These are phyloP conservation scores for Cardamine resedifolia DNA, from an alignment of 345 rosid genomes.

Conservation along the genomic window DNA sequence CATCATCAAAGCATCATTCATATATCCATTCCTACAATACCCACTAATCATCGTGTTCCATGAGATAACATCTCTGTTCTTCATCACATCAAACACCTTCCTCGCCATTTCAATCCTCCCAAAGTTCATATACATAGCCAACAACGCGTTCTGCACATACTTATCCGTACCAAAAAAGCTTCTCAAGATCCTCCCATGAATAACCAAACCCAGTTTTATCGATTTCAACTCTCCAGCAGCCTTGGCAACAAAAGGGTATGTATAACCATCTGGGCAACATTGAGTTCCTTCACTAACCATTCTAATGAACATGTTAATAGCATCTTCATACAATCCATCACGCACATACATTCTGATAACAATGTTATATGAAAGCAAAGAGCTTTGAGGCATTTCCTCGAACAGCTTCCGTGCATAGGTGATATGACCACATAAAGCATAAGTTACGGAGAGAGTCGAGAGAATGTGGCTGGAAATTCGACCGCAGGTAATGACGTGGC, in stretches of 20 bases:
- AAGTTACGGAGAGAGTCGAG: conserved; percentile 16
- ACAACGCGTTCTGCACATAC: conserved; percentile 57
- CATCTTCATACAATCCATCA: conserved; percentile 36
- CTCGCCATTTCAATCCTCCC: conserved; percentile 47
- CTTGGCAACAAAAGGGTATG: conserved; percentile 55
- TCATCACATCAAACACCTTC: conserved; percentile 52
- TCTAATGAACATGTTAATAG: conserved; percentile 44
- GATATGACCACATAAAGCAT: conserved; percentile 31
- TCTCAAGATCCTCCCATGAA: conserved; percentile 54
- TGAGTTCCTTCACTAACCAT: conserved; percentile 43
- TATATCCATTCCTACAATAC: conserved; percentile 52
- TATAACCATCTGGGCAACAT: conserved; percentile 51
- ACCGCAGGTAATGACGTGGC: conserved; percentile 45
- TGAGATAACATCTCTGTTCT: conserved; percentile 53
- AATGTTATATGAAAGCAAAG: conserved; percentile 44
- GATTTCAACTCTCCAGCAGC: conserved; percentile 50
- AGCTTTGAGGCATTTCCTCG: conserved; percentile 51
- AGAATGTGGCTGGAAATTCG: conserved; percentile 31
- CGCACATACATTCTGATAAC: conserved; percentile 46
- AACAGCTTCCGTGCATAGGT: conserved; percentile 47
- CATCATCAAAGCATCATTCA: conserved; percentile 46
- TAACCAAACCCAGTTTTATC: conserved; percentile 41
- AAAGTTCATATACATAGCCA: conserved; percentile 66
- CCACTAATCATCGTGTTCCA: conserved; percentile 76
- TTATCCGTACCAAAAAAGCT: conserved; percentile 38